phyloP scores from a whole-genome alignment of 2,329 filamentous ascomycete species.

The Neofusicoccum sp. region DNA sequence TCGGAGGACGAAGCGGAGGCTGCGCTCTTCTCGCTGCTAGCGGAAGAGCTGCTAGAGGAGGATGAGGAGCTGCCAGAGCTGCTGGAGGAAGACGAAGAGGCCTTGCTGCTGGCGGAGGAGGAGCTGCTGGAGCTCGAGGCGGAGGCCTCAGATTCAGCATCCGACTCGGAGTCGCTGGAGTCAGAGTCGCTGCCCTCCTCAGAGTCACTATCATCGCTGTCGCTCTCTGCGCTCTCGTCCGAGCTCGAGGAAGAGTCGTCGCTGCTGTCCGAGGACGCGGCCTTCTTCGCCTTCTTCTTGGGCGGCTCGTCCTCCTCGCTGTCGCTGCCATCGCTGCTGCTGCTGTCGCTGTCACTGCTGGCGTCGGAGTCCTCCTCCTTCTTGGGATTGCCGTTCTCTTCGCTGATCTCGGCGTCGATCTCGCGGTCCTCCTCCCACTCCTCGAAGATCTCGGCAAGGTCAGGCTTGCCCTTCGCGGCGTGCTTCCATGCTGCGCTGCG shows the following conservation, averaged over 20 bases:
- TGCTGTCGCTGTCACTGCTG: constrained; percentile 22
- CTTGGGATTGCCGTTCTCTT: neutral
- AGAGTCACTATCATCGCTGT: constrained; percentile 14
- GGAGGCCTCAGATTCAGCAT: constrained; percentile 11
- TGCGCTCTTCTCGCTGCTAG: neutral
- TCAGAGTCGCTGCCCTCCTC: neutral
- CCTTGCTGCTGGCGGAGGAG: neutral
- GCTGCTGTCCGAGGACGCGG: constrained; percentile 26
- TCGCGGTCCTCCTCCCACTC: constrained; percentile 31
- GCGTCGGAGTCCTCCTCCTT: constrained; percentile 1
- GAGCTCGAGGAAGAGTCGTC: constrained; percentile 6
- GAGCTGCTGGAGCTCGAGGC: constrained; percentile 7
- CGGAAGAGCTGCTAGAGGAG: neutral
- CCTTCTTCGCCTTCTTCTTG: constrained; percentile 27
- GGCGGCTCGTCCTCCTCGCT: constrained; percentile 33
- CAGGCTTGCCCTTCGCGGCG: constrained; percentile 26
- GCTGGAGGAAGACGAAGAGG: constrained; percentile 1
- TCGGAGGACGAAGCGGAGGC: constrained; percentile 1
- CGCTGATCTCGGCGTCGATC: constrained; percentile 11
- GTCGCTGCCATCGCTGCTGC: constrained; percentile 34
- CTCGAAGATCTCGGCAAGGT: constrained; percentile 29
- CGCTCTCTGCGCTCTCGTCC: constrained; percentile 24
- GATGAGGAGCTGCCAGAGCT: constrained; percentile 2
- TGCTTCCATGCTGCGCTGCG: constrained; percentile 13
- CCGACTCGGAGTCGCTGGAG: constrained; percentile 13